Conservation (phyloP, 2,329 filamentous ascomycete genomes). For the Sordariomycetes sp. region DNA sequence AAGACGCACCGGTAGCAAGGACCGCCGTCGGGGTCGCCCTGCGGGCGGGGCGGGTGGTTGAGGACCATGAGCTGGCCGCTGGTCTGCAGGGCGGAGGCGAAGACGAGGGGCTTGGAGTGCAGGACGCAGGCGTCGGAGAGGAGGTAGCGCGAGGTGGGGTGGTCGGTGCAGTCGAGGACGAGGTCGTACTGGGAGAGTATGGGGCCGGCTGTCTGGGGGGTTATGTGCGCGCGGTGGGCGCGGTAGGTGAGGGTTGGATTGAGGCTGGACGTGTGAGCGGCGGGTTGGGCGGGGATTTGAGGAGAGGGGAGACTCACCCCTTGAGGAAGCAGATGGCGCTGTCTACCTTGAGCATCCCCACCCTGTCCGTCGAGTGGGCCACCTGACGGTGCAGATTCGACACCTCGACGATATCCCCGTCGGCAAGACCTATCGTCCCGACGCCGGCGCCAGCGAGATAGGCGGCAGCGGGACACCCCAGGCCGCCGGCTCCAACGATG, state of each 20-base stretch:
- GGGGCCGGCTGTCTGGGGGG: constrained; percentile 53
- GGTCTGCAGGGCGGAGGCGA: constrained; percentile 77
- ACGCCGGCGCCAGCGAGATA: constrained; percentile 88
- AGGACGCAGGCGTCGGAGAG: constrained; percentile 85
- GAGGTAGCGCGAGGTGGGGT: constrained; percentile 81
- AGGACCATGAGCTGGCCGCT: constrained; percentile 86
- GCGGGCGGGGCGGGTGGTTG: constrained; percentile 62
- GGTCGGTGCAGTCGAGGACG: constrained; percentile 91
- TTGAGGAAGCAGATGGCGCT: constrained; percentile 55
- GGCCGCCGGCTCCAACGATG: constrained; percentile 75
- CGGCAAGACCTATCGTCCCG: constrained; percentile 71
- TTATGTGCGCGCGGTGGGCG: constrained; percentile 53
- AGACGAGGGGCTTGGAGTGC: constrained; percentile 68
- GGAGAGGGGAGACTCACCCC: constrained; percentile 25
- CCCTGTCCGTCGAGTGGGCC: constrained; percentile 59
- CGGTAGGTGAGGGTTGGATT: constrained; percentile 63
- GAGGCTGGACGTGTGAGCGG: constrained; percentile 32
- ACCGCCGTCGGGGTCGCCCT: constrained; percentile 46
- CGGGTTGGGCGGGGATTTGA: neutral
- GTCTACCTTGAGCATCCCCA: constrained; percentile 71
- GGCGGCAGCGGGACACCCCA: constrained; percentile 86
- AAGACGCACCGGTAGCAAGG: constrained; percentile 95
- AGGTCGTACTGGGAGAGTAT: constrained; percentile 67
- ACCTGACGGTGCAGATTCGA: constrained; percentile 94
- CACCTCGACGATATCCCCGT: constrained; percentile 77